Evolutionary conservation across 345 rosid genomes (phyloP), one percentile per base, ranked within the genome.

Genomic region (Salix suchowensis): DNA sequence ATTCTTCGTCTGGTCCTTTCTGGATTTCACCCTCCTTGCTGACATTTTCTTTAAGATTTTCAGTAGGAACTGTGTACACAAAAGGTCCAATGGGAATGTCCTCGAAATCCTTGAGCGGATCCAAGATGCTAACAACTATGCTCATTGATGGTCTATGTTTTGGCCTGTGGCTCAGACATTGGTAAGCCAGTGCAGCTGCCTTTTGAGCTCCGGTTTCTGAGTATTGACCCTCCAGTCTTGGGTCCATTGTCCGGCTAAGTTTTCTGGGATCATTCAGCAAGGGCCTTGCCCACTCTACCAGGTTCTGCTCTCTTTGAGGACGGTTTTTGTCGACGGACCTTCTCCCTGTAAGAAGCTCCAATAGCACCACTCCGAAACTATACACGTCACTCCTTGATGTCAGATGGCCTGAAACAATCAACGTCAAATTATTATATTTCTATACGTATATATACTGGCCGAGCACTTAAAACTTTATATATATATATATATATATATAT

Each of bases 141-240:
- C 89, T 82, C 94, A 94, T 90, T 24, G 76, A 74, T 0, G 98
- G 98, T 65, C 98, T 86, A 44, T 83, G 89, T 85, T 91, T 94
- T 0, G 97, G 91, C 78, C 97, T 77, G 68, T 89, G 89, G 74
- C 97, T 89, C 68, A 94, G 86, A 86, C 97, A 94, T 72, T 61
- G 88, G 75, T 92, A 90, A 1, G 98, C 97, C 84, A 94, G 74
- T 62, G 88, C 86, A 11, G 97, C 97, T 36, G 93, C 98, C 77
- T 91, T 91, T 65, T 80, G 78, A 3, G 93, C 94, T 1, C 97
- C 98, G 0, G 84, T 73, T 79, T 94, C 98, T 0, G 98, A 91
- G 87, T 91, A 94, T 71, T 86, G 97, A 12, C 95, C 97, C 80
- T 94, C 98, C 9, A 94, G 91, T 76, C 97, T 87, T 0, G 94